Evolutionary conservation across 2,329 filamentous ascomycete genomes (phyloP).

Genomic region (Biscogniauxia mediterranea): DNA sequence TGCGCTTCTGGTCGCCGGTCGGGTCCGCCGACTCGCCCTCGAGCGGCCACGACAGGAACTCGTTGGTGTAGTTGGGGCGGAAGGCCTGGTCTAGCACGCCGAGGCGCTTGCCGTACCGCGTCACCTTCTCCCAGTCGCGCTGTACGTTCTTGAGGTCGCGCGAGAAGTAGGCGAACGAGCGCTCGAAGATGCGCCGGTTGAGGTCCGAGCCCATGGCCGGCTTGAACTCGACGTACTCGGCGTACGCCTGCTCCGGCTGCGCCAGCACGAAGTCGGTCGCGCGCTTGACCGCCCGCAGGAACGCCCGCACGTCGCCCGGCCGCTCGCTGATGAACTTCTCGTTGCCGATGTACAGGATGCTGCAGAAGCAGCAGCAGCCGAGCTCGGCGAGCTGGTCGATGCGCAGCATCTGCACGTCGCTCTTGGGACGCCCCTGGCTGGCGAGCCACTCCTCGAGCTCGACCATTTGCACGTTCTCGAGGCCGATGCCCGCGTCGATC

Average conservation of each 20-base stretch:
- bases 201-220: conserved; percentile 65
- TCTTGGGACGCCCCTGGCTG: conserved; percentile 57
- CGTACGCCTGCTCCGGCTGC: conserved; percentile 61
- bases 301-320: conserved; percentile 63
- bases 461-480: conserved; percentile 83
- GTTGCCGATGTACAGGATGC: conserved; percentile 78
- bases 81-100: conserved; percentile 64
- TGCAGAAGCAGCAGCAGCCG: conserved; percentile 82
- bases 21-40: conserved; percentile 66
- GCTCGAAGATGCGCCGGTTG: conserved; percentile 78
- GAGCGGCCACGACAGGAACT: conserved; percentile 64
- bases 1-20: conserved; percentile 70
- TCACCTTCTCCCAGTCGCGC: conserved; percentile 77
- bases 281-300: conserved; percentile 70
- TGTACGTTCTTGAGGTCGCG: conserved; percentile 71
- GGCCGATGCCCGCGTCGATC: conserved; percentile 73
- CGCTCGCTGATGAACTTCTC: conserved; percentile 66
- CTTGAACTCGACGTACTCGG: conserved; percentile 70
- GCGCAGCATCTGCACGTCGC: conserved; percentile 75
- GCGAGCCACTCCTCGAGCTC: conserved; percentile 76
- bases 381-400: conserved; percentile 78
- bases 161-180: conserved; percentile 74
- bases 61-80: conserved; percentile 72
- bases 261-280: conserved; percentile 71
- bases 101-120: conserved; percentile 71